phyloP scores from a whole-genome alignment of 495 filamentous ascomycete species.

The Daldinia vernicosa region DNA sequence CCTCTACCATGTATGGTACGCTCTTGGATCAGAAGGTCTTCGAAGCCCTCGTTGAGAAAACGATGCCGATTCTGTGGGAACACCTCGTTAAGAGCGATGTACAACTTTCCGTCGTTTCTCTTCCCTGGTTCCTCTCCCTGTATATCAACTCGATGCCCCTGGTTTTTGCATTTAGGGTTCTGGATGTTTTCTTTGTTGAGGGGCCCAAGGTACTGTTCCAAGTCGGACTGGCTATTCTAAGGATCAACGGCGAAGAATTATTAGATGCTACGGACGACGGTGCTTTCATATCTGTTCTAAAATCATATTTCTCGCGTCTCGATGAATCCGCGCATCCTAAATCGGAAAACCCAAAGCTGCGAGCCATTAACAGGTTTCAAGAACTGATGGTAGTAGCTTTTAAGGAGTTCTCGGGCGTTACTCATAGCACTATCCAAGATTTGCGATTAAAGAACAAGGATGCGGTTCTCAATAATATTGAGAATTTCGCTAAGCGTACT shows the following conservation, averaged over 20 bases:
- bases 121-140: slow-evolving; percentile 97
- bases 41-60: slow-evolving; percentile 95
- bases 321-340: slow-evolving; percentile 96
- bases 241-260: slow-evolving; percentile 97
- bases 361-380: slow-evolving; percentile 94
- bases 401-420: slow-evolving; percentile 96
- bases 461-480: slow-evolving; percentile 86
- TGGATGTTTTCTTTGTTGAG: slow-evolving; percentile 98
- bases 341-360: slow-evolving; percentile 90
- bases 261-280: slow-evolving; percentile 96
- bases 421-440: slow-evolving; percentile 88
- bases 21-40: slow-evolving; percentile 96
- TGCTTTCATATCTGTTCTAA: slow-evolving; percentile 94
- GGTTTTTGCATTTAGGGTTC: slow-evolving; percentile 93
- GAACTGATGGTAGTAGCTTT: slow-evolving; percentile 99
- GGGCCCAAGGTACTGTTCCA: slow-evolving; percentile 98
- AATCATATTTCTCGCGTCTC: slow-evolving; percentile 90
- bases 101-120: slow-evolving; percentile 96
- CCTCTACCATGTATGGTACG: slow-evolving; percentile 98
- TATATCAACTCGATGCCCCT: slow-evolving; percentile 99
- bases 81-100: slow-evolving; percentile 95
- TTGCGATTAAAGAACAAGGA: slow-evolving; percentile 92
- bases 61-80: slow-evolving; percentile 98
- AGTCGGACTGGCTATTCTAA: slow-evolving; percentile 90
- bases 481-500: slow-evolving; percentile 95